phyloP scores from a whole-genome alignment of 768 basidiomycete genomes.

The Boletus reticulatus region DNA sequence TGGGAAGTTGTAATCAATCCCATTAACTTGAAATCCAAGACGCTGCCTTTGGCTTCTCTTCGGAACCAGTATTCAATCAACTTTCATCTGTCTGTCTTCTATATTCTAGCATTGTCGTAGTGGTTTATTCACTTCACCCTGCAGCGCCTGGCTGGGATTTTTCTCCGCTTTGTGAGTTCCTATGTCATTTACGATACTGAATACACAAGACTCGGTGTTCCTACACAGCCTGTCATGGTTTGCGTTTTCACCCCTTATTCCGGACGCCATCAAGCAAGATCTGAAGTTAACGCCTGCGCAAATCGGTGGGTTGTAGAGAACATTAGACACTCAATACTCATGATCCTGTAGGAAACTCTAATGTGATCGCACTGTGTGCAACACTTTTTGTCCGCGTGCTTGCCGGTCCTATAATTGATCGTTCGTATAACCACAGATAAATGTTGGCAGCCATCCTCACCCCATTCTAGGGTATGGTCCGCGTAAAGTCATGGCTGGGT shows the following conservation, averaged over 20 bases:
- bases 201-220: not conserved
- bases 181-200: not conserved
- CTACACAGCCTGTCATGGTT: conserved; percentile 44
- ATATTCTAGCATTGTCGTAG: not conserved
- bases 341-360: conserved; percentile 40
- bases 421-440: conserved; percentile 14
- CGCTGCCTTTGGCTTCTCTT: conserved; percentile 2
- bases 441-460: not conserved
- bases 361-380: conserved; percentile 44
- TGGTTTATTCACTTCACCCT: not conserved
- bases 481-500: conserved; percentile 6
- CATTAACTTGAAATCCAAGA: conserved; percentile 1
- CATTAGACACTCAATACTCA: not conserved
- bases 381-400: conserved; percentile 49
- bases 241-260: conserved; percentile 59
- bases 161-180: conserved; percentile 6
- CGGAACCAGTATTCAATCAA: conserved; percentile 7
- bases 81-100: conserved; percentile 5
- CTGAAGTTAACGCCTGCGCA: conserved; percentile 46
- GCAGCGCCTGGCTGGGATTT: conserved; percentile 4
- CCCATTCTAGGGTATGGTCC: conserved; percentile 3
- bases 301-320: conserved; percentile 32
- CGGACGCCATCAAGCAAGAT: conserved; percentile 53
- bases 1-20: conserved; percentile 6
- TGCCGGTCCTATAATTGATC: conserved; percentile 51